These are phyloP conservation scores for Vitis riparia DNA, from an alignment of 164 flowering plant species.

Conservation along the genomic window DNA sequence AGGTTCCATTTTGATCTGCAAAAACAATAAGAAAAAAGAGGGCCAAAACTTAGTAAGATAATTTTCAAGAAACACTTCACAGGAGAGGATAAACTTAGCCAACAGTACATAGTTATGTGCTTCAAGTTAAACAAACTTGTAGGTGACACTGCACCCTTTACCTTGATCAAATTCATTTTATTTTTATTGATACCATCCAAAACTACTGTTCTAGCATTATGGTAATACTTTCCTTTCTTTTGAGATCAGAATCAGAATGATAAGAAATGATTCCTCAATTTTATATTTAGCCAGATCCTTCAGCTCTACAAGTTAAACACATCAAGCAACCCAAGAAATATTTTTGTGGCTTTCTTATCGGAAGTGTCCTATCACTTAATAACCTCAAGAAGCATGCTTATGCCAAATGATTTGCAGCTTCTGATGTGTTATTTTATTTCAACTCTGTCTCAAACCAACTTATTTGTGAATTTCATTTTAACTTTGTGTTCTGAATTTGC, in stretches of 20 bases:
- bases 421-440: neutral
- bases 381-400: neutral
- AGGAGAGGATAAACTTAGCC: too few relatives aligned
- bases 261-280: neutral
- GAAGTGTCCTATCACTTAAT: neutral
- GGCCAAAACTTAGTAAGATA: conserved; percentile 1
- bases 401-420: neutral
- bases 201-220: neutral
- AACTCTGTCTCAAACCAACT: neutral
- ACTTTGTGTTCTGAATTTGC: too few relatives aligned
- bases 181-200: neutral
- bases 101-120: neutral
- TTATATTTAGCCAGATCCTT: neutral
- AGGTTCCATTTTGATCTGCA: conserved; percentile 57
- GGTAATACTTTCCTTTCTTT: neutral
- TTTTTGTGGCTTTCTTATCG: neutral
- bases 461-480: neutral
- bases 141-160: neutral
- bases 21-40: neutral
- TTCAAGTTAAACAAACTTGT: neutral
- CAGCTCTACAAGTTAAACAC: neutral
- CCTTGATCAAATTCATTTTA: too few relatives aligned
- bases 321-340: neutral
- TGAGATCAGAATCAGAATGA: neutral
- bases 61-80: neutral